Evolutionary conservation across 306 rosid species (phyloP), one percentile per base, ranked within the genome.

Genomic region (Cicer arietinum): DNA sequence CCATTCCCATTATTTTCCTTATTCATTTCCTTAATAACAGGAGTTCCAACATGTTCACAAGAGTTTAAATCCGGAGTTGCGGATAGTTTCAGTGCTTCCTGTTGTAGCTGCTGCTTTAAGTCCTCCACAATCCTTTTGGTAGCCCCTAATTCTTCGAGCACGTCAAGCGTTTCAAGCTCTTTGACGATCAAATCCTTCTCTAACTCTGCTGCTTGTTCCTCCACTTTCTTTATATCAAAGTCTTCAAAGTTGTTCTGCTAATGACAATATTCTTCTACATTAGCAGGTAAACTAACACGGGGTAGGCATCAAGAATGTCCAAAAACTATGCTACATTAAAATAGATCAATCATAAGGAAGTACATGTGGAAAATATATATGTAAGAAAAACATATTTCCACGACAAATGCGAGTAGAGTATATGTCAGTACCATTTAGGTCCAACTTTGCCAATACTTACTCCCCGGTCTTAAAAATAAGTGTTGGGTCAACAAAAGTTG

Each of bases 101-200:
- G 84, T 68, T 89, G 91, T 10, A 94, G 86, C 85, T 90, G 93
- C 65, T 88, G 84, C 83, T 94, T 94, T 16, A 94, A 86, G 41
- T 89, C 98, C 84, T 91, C 98, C 52, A 94, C 96, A 52, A 92
- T 86, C 79, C 81, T 85, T 62, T 94, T 94, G 9, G 98, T 91
- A 54, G 95, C 89, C 18, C 94, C 94, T 1, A 94, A 75, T 79
- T 91, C 97, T 90, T 94, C 97, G 6, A 94, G 91, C 17, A 94
- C 96, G 30, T 94, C 97, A 44, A 94, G 97, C 13, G 98, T 90
- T 86, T 94, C 98, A 2, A 94, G 87, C 76, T 94, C 98, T 73
- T 92, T 94, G 18, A 94, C 98, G 9, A 94, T 94, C 78, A 94
- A 83, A 83, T 94, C 93, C 89, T 94, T 94, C 89, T 94, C 98